Conservation (phyloP, 768 basidiomycete genomes). For the Mrakia blollopis region DNA sequence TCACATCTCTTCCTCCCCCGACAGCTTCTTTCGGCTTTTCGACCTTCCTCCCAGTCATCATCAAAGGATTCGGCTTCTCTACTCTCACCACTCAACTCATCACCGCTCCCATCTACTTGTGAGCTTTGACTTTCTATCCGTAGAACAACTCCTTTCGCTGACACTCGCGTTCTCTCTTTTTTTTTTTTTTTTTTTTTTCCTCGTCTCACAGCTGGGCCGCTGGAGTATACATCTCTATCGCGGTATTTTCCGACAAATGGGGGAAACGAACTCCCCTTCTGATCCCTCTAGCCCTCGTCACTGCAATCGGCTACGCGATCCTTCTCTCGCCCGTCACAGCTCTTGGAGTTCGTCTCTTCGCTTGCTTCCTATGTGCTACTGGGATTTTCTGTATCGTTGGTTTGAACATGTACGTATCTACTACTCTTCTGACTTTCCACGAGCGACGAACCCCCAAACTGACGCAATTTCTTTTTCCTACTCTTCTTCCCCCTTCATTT, state of each 20-base stretch:
- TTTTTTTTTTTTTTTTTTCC: neutral
- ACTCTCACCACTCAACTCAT: conserved; percentile 37
- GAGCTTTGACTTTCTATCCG: neutral
- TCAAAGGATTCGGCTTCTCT: conserved; percentile 35
- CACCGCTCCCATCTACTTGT: conserved; percentile 37
- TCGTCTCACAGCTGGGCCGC: conserved; percentile 16
- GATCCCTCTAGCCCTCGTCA: conserved; percentile 26
- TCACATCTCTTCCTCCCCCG: too few species aligned
- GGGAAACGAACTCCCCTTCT: conserved; percentile 23
- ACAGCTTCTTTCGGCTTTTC: conserved; percentile 34
- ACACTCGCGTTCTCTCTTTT: too few species aligned
- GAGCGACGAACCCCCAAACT: neutral
- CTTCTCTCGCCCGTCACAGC: conserved; percentile 4
- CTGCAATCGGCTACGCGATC: conserved; percentile 23
- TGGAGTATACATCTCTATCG: conserved; percentile 17
- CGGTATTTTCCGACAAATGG: conserved; percentile 15
- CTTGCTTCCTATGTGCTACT: conserved; percentile 19
- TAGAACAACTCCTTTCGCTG: neutral
- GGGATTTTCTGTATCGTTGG: conserved; percentile 28
- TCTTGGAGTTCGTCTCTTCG: neutral
- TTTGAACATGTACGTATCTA: conserved; percentile 7
- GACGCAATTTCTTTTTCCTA: too few species aligned
- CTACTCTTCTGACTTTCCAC: neutral
- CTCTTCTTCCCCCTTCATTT: too few species aligned
- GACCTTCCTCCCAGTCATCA: conserved; percentile 37